These are phyloP conservation scores for Gliomastix tumulicola DNA, from an alignment of 2,329 filamentous ascomycete species.

Conservation along the genomic window DNA sequence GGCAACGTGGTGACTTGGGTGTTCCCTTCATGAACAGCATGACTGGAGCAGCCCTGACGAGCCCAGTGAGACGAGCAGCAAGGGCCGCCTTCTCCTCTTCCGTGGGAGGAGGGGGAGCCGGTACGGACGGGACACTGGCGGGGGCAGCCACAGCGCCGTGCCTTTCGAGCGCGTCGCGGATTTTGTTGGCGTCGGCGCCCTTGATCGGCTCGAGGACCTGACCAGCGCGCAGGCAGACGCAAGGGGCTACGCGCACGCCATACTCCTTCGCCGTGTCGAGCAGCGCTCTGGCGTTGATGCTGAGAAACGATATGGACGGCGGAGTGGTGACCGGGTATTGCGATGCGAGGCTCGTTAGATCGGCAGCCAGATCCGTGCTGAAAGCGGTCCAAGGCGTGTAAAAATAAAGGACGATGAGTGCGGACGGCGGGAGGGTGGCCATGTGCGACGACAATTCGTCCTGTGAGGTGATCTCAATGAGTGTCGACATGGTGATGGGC, in stretches of 20 bases:
- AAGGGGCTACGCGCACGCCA: conserved; percentile 91
- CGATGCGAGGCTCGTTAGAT: conserved; percentile 77
- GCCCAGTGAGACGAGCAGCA: conserved; percentile 68
- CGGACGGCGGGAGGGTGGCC: conserved; percentile 61
- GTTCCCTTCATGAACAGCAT: conserved; percentile 99
- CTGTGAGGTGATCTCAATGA: too few relatives aligned
- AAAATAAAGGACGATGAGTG: conserved; percentile 84
- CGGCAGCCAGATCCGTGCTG: conserved; percentile 86
- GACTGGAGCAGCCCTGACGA: conserved; percentile 92
- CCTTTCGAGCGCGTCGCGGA: conserved; percentile 68
- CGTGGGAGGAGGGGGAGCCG: conserved; percentile 33
- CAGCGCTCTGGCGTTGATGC: conserved; percentile 90
- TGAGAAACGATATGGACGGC: conserved; percentile 70
- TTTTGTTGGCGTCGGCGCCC: conserved; percentile 80
- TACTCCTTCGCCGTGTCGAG: conserved; percentile 88
- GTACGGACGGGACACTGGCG: conserved; percentile 20
- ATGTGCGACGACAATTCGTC: too few relatives aligned
- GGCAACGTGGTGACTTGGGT: conserved; percentile 78
- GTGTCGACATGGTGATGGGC: too few relatives aligned
- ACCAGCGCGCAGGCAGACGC: conserved; percentile 72
- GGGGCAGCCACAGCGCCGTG: conserved; percentile 74
- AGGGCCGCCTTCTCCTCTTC: conserved; percentile 74
- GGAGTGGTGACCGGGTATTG: conserved; percentile 70
- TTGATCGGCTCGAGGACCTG: conserved; percentile 78
- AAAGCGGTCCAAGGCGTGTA: conserved; percentile 95